Evolutionary conservation across 371 early-diverging fungal genomes (phyloP).

Genomic region (Rhizopus arrhizus): DNA sequence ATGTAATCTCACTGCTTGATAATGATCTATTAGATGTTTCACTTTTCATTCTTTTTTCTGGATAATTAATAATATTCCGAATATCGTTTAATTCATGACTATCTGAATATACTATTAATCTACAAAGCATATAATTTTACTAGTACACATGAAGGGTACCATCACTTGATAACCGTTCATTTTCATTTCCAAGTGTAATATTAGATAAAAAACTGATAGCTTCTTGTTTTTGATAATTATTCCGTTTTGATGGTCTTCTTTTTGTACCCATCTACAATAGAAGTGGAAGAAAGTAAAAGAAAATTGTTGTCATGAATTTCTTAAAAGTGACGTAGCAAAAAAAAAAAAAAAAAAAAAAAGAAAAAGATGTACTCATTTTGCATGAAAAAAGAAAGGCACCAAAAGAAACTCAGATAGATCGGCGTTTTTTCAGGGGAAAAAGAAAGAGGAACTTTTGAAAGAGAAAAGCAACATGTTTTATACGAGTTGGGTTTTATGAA

Average conservation of each 20-base stretch:
- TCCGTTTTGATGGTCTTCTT: conserved; percentile 49
- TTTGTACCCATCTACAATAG: conserved; percentile 25
- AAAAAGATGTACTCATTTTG: no score
- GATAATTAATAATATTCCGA: not conserved
- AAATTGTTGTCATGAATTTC: not conserved
- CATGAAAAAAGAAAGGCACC: no score
- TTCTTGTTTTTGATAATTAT: conserved; percentile 42
- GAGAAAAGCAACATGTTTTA: no score
- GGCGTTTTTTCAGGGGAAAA: no score
- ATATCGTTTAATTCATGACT: not conserved
- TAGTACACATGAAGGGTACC: not conserved
- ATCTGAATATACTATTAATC: not conserved
- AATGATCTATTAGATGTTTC: not conserved
- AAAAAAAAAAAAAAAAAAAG: no score
- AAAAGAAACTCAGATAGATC: no score
- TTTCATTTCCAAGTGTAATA: conserved; percentile 44
- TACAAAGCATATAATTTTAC: not conserved
- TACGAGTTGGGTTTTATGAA: no score
- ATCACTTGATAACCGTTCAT: conserved; percentile 10
- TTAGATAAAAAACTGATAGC: conserved; percentile 48
- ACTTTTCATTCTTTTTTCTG: not conserved
- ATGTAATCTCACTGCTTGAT: conserved; percentile 13
- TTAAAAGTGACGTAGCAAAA: no score
- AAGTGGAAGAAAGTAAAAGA: not conserved
- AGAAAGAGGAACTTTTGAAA: no score